Conservation (phyloP, 192 early-diverging fungal species). For the Chytriomyces sp. region DNA sequence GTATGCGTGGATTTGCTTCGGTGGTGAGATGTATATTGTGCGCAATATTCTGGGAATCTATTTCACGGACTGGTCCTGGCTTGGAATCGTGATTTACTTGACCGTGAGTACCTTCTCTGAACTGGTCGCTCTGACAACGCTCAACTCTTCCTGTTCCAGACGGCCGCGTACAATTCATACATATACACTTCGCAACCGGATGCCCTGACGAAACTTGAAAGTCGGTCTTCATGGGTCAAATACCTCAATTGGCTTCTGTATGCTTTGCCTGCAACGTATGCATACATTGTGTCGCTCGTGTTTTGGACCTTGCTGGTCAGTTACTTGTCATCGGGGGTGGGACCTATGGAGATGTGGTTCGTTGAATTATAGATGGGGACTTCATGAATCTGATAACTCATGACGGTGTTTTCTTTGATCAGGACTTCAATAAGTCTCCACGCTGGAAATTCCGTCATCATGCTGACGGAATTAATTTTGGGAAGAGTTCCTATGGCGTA, state of each 20-base stretch:
- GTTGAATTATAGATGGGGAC: too few species aligned
- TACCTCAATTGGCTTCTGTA: conserved; percentile 45
- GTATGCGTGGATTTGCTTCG: neutral
- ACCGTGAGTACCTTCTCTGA: neutral
- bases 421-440: conserved; percentile 28
- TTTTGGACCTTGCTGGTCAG: conserved; percentile 40
- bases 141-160: neutral
- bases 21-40: neutral
- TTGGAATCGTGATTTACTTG: conserved; percentile 30
- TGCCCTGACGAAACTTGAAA: neutral
- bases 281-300: conserved; percentile 37
- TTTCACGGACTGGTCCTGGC: conserved; percentile 30
- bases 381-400: neutral
- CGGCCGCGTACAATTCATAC: conserved; percentile 14
- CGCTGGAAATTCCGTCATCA: conserved; percentile 33
- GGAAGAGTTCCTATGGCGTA: conserved; percentile 39
- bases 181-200: conserved; percentile 1
- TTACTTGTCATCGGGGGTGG: neutral
- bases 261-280: conserved; percentile 36
- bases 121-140: too few species aligned
- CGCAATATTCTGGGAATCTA: neutral
- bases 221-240: neutral
- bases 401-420: neutral
- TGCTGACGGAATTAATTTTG: conserved; percentile 35
- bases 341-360: neutral